Evolutionary conservation across 129 eudicot genomes (phyloP).

Genomic region (Cynara cardunculus): DNA sequence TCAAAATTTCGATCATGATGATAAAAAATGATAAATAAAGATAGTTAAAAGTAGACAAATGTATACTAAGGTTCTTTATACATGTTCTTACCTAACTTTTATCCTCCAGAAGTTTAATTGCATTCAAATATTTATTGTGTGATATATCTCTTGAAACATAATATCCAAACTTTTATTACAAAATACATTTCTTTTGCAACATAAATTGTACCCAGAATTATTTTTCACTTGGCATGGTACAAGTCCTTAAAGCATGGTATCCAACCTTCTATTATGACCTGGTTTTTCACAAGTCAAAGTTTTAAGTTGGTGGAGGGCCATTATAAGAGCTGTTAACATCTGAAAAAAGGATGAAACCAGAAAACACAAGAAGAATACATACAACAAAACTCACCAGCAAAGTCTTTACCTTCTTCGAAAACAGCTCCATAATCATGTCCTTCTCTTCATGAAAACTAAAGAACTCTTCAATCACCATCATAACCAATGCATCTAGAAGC

Average conservation of each 20-base stretch:
- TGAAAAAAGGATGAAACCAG: constrained; percentile 19
- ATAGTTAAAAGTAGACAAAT: too few species aligned
- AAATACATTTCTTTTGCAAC: neutral
- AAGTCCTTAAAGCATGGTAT: neutral
- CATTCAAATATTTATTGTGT: neutral
- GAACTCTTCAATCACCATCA: constrained; percentile 29
- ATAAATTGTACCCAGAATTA: neutral
- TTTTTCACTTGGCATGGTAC: neutral
- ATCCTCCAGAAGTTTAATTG: neutral
- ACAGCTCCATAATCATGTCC: neutral
- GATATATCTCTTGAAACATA: neutral
- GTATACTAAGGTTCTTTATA: too few species aligned
- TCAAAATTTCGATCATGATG: too few species aligned
- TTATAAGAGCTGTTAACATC: constrained; percentile 26
- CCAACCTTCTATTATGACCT: neutral
- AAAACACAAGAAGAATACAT: constrained; percentile 16
- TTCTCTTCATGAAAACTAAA: constrained; percentile 21
- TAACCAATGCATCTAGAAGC: constrained; percentile 23
- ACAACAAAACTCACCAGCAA: constrained; percentile 15
- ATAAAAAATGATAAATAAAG: too few species aligned
- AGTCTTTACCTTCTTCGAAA: constrained; percentile 12
- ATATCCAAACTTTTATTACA: neutral
- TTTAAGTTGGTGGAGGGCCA: constrained; percentile 36
- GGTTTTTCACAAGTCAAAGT: neutral
- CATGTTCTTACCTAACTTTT: too few species aligned